Evolutionary conservation across 2,329 filamentous ascomycete genomes (phyloP).

Genomic region (Sporothrix luriei): DNA sequence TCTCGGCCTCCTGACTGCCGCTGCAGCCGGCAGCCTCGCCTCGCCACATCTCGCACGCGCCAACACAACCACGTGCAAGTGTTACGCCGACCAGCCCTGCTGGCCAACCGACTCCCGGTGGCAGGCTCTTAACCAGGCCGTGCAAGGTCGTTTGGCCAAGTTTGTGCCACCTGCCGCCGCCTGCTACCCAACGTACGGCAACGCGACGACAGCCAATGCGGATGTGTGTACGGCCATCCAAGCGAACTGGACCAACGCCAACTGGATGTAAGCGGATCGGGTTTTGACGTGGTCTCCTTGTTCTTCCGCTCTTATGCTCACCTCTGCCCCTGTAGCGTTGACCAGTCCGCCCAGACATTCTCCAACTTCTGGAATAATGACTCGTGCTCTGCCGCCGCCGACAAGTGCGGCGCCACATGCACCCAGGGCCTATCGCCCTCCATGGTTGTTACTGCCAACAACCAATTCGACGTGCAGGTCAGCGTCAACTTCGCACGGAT

Average conservation of each 20-base stretch:
- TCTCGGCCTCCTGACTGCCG: slow-evolving; percentile 6
- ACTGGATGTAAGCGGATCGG: slow-evolving; percentile 42
- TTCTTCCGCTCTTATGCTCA: not conserved
- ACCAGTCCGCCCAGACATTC: slow-evolving; percentile 40
- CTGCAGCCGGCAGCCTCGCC: slow-evolving; percentile 10
- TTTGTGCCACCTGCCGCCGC: slow-evolving; percentile 27
- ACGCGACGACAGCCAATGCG: slow-evolving; percentile 44
- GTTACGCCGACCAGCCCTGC: slow-evolving; percentile 31
- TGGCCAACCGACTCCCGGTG: slow-evolving; percentile 31
- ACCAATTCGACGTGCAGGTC: slow-evolving; percentile 40
- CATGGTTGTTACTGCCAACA: slow-evolving; percentile 39
- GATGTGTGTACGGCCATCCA: slow-evolving; percentile 42
- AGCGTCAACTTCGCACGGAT: slow-evolving; percentile 48
- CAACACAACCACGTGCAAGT: slow-evolving; percentile 38
- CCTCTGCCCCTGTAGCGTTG: slow-evolving; percentile 35
- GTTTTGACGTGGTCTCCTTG: slow-evolving; percentile 18
- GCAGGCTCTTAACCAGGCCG: slow-evolving; percentile 31
- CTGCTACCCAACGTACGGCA: slow-evolving; percentile 32
- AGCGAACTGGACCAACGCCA: slow-evolving; percentile 42
- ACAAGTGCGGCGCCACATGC: slow-evolving; percentile 43
- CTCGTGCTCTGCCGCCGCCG: slow-evolving; percentile 28
- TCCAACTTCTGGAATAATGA: slow-evolving; percentile 31
- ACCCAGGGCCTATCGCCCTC: slow-evolving; percentile 47
- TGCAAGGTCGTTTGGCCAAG: slow-evolving; percentile 31
- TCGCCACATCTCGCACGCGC: slow-evolving; percentile 9